These are phyloP conservation scores for Sarcomyxa edulis DNA, from an alignment of 768 basidiomycete species.

Conservation along the genomic window DNA sequence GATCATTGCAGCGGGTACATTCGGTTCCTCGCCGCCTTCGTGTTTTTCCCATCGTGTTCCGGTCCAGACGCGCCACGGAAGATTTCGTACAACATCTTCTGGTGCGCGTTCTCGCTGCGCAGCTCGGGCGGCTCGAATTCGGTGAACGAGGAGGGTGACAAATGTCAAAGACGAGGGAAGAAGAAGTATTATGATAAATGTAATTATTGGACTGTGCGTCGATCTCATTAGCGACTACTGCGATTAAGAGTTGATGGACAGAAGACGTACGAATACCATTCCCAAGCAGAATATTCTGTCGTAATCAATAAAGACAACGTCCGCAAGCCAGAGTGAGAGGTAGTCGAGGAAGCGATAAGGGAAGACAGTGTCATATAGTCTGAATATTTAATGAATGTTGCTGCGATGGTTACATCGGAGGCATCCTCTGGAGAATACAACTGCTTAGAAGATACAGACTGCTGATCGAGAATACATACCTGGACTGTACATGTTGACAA, in stretches of 20 bases:
- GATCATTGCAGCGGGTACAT: constrained; percentile 20
- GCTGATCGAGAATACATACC: constrained; percentile 38
- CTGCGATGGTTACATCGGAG: constrained; percentile 76
- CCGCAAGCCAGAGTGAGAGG: constrained; percentile 70
- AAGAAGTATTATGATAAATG: constrained; percentile 82
- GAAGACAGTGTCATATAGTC: constrained; percentile 68
- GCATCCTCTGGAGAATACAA: constrained; percentile 60
- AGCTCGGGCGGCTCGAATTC: constrained; percentile 76
- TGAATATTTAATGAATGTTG: constrained; percentile 83
- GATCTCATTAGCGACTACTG: constrained; percentile 8
- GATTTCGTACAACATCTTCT: constrained; percentile 67
- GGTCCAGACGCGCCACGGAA: constrained; percentile 84
- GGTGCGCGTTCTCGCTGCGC: constrained; percentile 83
- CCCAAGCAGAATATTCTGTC: constrained; percentile 79
- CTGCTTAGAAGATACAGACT: constrained; percentile 6
- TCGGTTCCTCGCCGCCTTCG: constrained; percentile 33
- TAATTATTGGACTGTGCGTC: constrained; percentile 65
- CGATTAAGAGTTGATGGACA: constrained; percentile 6
- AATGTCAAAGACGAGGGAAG: constrained; percentile 89
- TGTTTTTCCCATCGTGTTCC: constrained; percentile 80
- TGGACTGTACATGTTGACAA: constrained; percentile 92
- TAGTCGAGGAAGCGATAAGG: constrained; percentile 71
- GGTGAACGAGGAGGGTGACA: constrained; percentile 84
- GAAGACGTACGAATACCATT: constrained; percentile 81
- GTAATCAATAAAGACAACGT: constrained; percentile 76